Base-by-base conservation (phyloP, 108 stramenopile species). In the Fragilariopsis cylindrus region DNA sequence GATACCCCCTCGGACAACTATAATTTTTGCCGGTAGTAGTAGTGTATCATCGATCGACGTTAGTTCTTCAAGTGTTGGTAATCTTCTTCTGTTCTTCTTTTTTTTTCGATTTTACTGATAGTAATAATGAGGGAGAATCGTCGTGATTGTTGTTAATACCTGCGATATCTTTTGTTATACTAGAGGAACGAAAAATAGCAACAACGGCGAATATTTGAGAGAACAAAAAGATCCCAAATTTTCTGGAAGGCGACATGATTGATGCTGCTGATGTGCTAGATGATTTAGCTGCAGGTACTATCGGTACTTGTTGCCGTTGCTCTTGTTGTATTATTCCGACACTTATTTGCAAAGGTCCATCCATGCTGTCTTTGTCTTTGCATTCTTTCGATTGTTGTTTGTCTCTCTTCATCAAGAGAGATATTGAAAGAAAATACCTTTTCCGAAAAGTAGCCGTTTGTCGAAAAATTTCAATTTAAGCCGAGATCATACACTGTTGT, bases 1-100 rank as follows among this genome's bases (percentile, higher is more conserved):
- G 16, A 9, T 3, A 9, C 43, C 62, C 62, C 62, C 45, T 41
- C n/a, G 62, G 62, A 2, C 62, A 63, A 4, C 7, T 41, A 40
- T 11, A 44, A 43, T 63, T 63, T 45, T 4, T 15, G 30, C 30
- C 30, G 1, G 30, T 30, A 21, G 21, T 19, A 19, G 19, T 30
- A 2, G 2, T 30, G 30, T 30, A 30, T 30, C 30, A 12, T 42
- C 5, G n/a, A 44, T 63, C 3, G 62, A 41, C 6, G 43, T 40
- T 11, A 63, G 42, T 45, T 63, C 43, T 45, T 63, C 62, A 12
- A 63, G 42, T 63, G 62, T 43, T 11, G 62, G 62, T 44, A 63
- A 12, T 63, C 43, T 63, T 9, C 5, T 45, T 30, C 9, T 40
- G 41, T 52, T 52, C 13, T 9, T 52, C 13, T 9, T 52, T 3